These are phyloP conservation scores for Penicillium nucicola DNA, from an alignment of 495 filamentous ascomycete species.

Conservation along the genomic window DNA sequence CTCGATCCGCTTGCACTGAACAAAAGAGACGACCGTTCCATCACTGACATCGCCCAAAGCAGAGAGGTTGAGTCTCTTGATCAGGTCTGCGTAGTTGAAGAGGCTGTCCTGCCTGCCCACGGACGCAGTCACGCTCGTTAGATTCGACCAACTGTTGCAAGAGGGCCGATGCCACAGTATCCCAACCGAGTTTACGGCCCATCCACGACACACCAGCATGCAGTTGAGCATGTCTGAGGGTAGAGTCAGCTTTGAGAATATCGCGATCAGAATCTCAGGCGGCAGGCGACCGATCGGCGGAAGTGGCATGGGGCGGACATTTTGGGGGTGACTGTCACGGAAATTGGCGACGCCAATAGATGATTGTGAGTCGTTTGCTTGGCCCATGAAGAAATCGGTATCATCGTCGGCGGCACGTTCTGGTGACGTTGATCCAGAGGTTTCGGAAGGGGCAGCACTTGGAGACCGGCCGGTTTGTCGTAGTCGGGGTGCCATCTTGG, in stretches of 20 bases:
- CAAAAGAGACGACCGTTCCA: constrained; percentile 79
- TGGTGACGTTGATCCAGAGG: constrained; percentile 81
- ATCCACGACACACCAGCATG: constrained; percentile 89
- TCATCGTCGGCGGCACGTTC: constrained; percentile 83
- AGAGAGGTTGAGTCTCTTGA: constrained; percentile 87
- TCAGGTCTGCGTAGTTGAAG: constrained; percentile 81
- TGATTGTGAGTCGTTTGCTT: constrained; percentile 84
- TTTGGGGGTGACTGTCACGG: constrained; percentile 62
- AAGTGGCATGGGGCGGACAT: constrained; percentile 51
- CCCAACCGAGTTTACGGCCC: constrained; percentile 90
- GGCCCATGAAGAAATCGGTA: constrained; percentile 84
- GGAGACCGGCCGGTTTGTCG: constrained; percentile 38
- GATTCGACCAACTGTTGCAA: constrained; percentile 79
- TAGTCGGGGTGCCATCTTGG: constrained; percentile 37
- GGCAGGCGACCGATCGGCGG: constrained; percentile 82
- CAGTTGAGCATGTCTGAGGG: constrained; percentile 75
- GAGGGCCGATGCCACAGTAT: constrained; percentile 92
- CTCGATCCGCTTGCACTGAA: constrained; percentile 85
- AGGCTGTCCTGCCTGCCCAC: constrained; percentile 66
- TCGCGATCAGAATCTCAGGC: constrained; percentile 88
- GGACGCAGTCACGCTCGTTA: constrained; percentile 73
- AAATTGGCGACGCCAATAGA: constrained; percentile 78
- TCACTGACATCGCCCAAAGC: constrained; percentile 77
- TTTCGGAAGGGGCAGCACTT: constrained; percentile 51
- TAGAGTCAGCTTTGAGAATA: constrained; percentile 79